Percentiles rank a stretch among this genome's conserved stretches.
These are phyloP conservation scores for Starmerella lactis-condensi DNA, from an alignment of 805 yeast species.

Conservation along the genomic window DNA sequence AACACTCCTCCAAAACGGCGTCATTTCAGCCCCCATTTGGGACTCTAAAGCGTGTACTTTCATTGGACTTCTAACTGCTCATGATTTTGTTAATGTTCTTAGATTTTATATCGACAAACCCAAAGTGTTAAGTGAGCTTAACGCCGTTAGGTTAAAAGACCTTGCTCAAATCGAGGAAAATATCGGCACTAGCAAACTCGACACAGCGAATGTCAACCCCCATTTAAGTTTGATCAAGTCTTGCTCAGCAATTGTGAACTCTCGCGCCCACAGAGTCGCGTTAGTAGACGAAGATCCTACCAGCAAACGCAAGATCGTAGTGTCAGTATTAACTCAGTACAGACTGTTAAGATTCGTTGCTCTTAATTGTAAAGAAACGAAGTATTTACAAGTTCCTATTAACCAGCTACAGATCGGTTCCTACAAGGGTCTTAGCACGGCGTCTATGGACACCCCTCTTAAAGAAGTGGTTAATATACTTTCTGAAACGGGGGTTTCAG, in stretches of 20 bases:
- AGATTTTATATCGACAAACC: conserved; percentile 80
- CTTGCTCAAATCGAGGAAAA: conserved; percentile 71
- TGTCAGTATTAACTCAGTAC: conserved; percentile 86
- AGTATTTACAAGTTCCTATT: conserved; percentile 60
- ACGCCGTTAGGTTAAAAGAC: conserved; percentile 67
- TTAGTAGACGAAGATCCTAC: conserved; percentile 85
- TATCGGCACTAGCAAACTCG: conserved; percentile 70
- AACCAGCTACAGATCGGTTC: conserved; percentile 46
- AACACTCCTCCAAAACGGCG: conserved; percentile 75
- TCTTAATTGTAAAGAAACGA: conserved; percentile 85
- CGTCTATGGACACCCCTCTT: conserved; percentile 80
- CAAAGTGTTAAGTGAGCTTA: conserved; percentile 73
- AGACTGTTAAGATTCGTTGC: conserved; percentile 90
- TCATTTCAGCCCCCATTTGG: conserved; percentile 96
- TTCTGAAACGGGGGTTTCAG: conserved; percentile 63
- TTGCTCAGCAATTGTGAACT: conserved; percentile 73
- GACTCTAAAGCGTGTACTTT: conserved; percentile 71
- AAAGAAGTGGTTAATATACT: conserved; percentile 76
- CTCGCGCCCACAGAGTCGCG: conserved; percentile 84
- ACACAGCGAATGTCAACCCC: conserved; percentile 77
- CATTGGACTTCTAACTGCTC: conserved; percentile 83
- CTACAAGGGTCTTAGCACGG: conserved; percentile 40
- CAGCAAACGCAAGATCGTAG: conserved; percentile 83
- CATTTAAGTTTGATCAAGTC: conserved; percentile 79
- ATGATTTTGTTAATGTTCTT: conserved; percentile 86